Base-by-base conservation (phyloP, 2,329 filamentous ascomycete genomes). In the Zymoseptoria crescenta region DNA sequence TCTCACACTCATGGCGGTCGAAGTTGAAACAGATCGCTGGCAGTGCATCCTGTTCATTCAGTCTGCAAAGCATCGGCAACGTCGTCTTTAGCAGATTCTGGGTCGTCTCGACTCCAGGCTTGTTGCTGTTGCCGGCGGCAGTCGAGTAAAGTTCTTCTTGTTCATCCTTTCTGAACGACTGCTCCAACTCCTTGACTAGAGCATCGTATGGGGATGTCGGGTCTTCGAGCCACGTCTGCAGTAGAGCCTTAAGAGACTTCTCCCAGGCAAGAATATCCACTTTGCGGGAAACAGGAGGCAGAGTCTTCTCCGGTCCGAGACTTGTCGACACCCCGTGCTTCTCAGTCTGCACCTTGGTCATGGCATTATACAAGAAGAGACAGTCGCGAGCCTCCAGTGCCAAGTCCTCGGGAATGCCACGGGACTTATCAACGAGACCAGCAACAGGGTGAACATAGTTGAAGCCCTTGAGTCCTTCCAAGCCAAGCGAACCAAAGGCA, bases 21-120 rank as follows among this genome's bases (percentile, higher is more conserved):
- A 89, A 93, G 68, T 89, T 89, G 77, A 93, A 93, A 1, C 91
- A 72, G 10, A 93, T 84, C 0, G 86, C 88, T 0, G 88, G 89
- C 0, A 93, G 77, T 0, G 86, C 87, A 57, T 83, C 81, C 58
- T 84, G 81, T 16, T 78, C 75, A 54, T 89, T 81, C 0, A 91
- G 76, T 30, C 84, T 80, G 16, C 75, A 78, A 0, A 87, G 75
- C 29, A 89, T 73, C 1, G 83, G 79, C 19, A 88, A 73, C 2
- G 81, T 83, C 8, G 79, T 81, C 21, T 68, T 65, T 29, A 72
- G 65, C 9, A 80, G 65, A 45, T 65, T 59, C n/a, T 64, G 56
- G 19, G 55, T 54, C 30, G 57, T 59, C 20, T 57, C 59, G 9
- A 57, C 54, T 24, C n/a, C 21, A 19, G 59, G 30, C 19, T 65